A percentile compares a stretch with the other conserved stretches of the same genome.
Evolutionary conservation across 2,329 filamentous ascomycete genomes (phyloP).

Genomic region (Botrytis sinoallii): DNA sequence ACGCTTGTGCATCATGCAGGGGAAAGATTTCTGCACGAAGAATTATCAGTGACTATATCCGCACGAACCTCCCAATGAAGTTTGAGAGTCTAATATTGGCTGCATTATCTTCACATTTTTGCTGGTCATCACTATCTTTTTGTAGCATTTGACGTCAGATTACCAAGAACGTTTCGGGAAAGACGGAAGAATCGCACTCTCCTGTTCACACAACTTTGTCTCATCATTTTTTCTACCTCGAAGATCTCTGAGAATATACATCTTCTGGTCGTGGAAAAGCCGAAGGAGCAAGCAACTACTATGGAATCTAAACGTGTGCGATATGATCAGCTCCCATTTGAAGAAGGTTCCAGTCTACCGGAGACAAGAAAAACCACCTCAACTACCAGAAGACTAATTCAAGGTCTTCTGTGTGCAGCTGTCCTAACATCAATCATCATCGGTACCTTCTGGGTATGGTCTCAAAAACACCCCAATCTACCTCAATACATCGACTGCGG

Average conservation of each 20-base stretch:
- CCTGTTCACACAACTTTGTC: no score
- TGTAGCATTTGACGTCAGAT: no score
- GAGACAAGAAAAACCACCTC: background rate
- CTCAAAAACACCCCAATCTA: background rate
- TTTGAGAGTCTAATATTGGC: background rate
- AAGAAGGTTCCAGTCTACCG: background rate
- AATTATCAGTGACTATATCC: background rate
- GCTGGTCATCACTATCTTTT: background rate
- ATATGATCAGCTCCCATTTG: constrained; percentile 4
- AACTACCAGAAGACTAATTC: background rate
- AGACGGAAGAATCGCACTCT: no score
- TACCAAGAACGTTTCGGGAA: background rate
- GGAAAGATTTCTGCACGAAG: no score
- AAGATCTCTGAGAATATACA: background rate
- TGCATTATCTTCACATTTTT: background rate
- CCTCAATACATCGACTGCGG: constrained; percentile 1
- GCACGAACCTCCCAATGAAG: background rate
- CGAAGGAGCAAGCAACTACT: background rate
- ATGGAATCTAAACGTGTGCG: background rate
- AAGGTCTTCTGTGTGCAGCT: background rate
- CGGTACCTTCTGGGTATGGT: background rate
- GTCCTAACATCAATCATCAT: background rate
- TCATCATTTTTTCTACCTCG: background rate
- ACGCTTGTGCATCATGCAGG: background rate
- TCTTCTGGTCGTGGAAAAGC: no score